A percentile compares a stretch with the other conserved stretches of the same genome.
Evolutionary conservation across 2,329 filamentous ascomycete species (phyloP).

Genomic region (Penicillium sp.): DNA sequence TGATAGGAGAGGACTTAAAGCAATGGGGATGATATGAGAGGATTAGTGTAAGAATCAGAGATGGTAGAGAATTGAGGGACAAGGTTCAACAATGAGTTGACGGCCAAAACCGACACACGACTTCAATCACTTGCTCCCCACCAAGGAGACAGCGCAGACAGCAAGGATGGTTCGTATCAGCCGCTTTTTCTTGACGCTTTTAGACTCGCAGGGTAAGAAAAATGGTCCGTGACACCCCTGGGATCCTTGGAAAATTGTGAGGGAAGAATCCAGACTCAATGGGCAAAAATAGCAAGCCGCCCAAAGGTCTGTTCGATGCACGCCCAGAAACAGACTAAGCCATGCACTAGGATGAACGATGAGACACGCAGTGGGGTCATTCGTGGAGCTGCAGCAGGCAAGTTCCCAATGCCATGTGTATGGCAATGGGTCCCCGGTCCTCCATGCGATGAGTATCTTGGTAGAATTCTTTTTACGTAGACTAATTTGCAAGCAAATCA

Average conservation of each 20-base stretch:
- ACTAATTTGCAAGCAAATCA: conserved; percentile 3
- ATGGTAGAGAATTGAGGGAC: neutral
- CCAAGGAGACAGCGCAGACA: conserved; percentile 8
- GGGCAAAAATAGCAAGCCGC: conserved; percentile 25
- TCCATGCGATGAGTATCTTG: conserved; percentile 23
- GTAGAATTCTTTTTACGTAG: conserved; percentile 8
- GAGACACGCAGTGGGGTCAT: conserved; percentile 23
- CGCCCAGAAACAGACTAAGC: conserved; percentile 14
- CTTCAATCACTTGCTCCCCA: conserved; percentile 10
- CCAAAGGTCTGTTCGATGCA: conserved; percentile 12
- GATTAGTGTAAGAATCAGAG: neutral
- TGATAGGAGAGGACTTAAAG: neutral
- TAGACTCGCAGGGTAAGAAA: neutral
- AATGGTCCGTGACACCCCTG: conserved; percentile 13
- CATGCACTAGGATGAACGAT: conserved; percentile 16
- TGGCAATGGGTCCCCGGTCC: conserved; percentile 11
- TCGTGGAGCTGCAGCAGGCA: conserved; percentile 10
- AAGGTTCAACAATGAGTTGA: neutral
- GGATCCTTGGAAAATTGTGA: conserved; percentile 10
- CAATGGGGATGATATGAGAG: conserved; percentile 7
- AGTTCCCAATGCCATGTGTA: conserved; percentile 21
- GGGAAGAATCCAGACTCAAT: conserved; percentile 7
- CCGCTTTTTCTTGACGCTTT: conserved; percentile 20
- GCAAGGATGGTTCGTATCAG: conserved; percentile 7
- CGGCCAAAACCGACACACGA: conserved; percentile 9